A percentile compares a stretch with the other conserved stretches of the same genome.
phyloP scores from a whole-genome alignment of 2,329 filamentous ascomycete genomes.

The Scleromitrula shiraiana region DNA sequence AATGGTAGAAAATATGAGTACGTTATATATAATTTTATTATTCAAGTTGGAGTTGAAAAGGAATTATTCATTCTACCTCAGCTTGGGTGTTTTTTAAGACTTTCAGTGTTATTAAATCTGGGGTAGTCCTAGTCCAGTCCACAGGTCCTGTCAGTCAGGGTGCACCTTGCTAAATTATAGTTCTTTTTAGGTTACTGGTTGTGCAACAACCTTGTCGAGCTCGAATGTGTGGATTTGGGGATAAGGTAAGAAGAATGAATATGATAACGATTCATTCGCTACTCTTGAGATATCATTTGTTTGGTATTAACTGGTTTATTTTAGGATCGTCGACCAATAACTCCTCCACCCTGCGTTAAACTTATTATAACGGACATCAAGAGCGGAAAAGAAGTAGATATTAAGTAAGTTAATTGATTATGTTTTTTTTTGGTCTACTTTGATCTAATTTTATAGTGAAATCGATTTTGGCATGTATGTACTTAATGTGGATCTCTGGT shows the following conservation, averaged over 20 bases:
- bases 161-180: slow-evolving; percentile 13
- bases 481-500: slow-evolving; percentile 62
- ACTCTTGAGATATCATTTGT: neutral
- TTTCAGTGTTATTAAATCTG: too few relatives aligned
- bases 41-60: too few relatives aligned
- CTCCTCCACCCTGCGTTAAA: slow-evolving; percentile 84
- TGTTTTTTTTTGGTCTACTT: slow-evolving; percentile 3
- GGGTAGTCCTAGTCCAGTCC: too few relatives aligned
- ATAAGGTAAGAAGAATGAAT: slow-evolving; percentile 77
- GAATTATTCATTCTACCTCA: too few relatives aligned
- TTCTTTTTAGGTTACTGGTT: slow-evolving; percentile 60
- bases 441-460: slow-evolving; percentile 40
- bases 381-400: slow-evolving; percentile 75
- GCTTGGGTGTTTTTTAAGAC: too few relatives aligned
- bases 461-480: slow-evolving; percentile 62
- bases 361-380: slow-evolving; percentile 67
- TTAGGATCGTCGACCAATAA: slow-evolving; percentile 90
- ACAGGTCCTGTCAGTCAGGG: neutral
- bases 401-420: slow-evolving; percentile 52
- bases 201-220: slow-evolving; percentile 88
- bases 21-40: slow-evolving; percentile 10
- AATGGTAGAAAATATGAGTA: slow-evolving; percentile 27
- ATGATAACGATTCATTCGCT: too few relatives aligned
- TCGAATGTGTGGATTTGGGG: slow-evolving; percentile 97
- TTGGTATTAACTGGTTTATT: neutral